Evolutionary conservation across 768 basidiomycete species (phyloP).

Genomic region (Pulveroboletus sp.): DNA sequence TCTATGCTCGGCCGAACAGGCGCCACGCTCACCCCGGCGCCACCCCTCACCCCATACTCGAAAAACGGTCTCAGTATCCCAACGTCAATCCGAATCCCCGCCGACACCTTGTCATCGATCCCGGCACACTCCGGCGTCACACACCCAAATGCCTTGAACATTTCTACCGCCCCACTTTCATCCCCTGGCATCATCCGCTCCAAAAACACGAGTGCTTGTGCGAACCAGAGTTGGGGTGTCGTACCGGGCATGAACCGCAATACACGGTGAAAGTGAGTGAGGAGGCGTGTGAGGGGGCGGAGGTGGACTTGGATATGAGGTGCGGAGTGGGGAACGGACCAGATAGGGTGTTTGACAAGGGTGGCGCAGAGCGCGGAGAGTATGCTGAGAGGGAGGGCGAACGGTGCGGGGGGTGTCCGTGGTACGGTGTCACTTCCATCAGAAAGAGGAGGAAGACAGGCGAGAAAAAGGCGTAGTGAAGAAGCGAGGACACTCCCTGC

Average conservation of each 20-base stretch:
- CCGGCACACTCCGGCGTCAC: conserved; percentile 20
- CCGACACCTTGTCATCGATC: conserved; percentile 18
- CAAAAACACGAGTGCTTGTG: conserved; percentile 60
- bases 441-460: conserved; percentile 48
- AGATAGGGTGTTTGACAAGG: conserved; percentile 51
- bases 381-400: conserved; percentile 54
- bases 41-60: conserved; percentile 39
- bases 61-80: conserved; percentile 61
- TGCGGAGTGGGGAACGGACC: conserved; percentile 33
- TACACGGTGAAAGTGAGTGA: conserved; percentile 55
- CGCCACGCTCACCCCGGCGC: conserved; percentile 40
- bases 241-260: conserved; percentile 55
- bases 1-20: conserved; percentile 49
- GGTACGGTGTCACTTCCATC: conserved; percentile 28
- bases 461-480: conserved; percentile 61
- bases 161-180: conserved; percentile 52
- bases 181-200: conserved; percentile 66
- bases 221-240: conserved; percentile 61
- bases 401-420: conserved; percentile 48
- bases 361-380: conserved; percentile 53
- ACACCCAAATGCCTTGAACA: conserved; percentile 29
- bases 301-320: conserved; percentile 12
- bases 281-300: conserved; percentile 54
- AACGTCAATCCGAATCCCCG: conserved; percentile 28
- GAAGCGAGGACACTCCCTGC: conserved; percentile 41